Percentiles rank a stretch among this genome's conserved stretches.
These are phyloP conservation scores for Amanita inopinata DNA, from an alignment of 768 basidiomycete species.

Conservation along the genomic window DNA sequence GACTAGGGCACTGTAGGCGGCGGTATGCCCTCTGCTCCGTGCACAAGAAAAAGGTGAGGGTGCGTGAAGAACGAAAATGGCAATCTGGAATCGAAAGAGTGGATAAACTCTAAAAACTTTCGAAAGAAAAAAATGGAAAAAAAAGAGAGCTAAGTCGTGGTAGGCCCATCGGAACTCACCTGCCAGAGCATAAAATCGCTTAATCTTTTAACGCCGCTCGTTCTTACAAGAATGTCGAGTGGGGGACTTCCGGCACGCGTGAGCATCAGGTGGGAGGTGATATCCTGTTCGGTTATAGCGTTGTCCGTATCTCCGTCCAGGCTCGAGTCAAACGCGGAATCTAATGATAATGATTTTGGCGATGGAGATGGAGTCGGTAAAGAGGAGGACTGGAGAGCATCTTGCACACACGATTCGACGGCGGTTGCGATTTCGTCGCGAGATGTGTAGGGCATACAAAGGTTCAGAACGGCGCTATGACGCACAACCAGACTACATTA, in stretches of 20 bases:
- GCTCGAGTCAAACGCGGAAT: neutral
- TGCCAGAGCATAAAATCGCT: conserved; percentile 96
- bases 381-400: conserved; percentile 22
- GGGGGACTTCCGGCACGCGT: conserved; percentile 59
- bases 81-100: neutral
- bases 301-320: conserved; percentile 13
- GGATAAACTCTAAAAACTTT: neutral
- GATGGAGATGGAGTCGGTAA: neutral
- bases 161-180: conserved; percentile 34
- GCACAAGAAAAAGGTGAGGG: neutral
- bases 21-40: too few species aligned
- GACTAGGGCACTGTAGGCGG: too few species aligned
- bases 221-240: conserved; percentile 83
- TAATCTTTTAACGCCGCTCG: conserved; percentile 81
- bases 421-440: conserved; percentile 87
- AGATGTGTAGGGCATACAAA: conserved; percentile 89
- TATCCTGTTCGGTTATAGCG: conserved; percentile 52
- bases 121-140: neutral
- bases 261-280: conserved; percentile 62
- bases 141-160: neutral
- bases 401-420: conserved; percentile 41
- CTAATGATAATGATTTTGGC: neutral
- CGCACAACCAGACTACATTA: too few species aligned
- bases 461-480: conserved; percentile 79
- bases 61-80: too few species aligned